A percentile compares a stretch with the other conserved stretches of the same genome.
Evolutionary conservation across 2,329 filamentous ascomycete genomes (phyloP).

Genomic region (Diaporthe eres): DNA sequence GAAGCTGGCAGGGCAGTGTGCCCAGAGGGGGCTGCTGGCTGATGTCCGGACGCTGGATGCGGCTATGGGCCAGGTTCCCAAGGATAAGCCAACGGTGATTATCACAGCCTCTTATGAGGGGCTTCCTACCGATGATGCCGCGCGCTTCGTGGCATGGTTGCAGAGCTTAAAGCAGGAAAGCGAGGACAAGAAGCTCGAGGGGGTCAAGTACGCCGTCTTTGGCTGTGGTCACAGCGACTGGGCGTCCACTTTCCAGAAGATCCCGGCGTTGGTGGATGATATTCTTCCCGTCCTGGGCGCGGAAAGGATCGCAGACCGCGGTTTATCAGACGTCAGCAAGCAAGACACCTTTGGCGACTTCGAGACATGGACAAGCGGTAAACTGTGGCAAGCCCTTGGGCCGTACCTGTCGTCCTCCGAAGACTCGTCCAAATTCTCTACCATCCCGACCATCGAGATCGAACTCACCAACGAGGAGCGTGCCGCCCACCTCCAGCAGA

Average conservation of each 20-base stretch:
- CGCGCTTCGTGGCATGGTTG: conserved; percentile 77
- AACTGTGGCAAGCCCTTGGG: conserved; percentile 62
- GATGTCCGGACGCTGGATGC: conserved; percentile 71
- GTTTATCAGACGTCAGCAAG: conserved; percentile 69
- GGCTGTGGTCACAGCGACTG: conserved; percentile 73
- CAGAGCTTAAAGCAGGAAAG: conserved; percentile 57
- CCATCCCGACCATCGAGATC: conserved; percentile 50
- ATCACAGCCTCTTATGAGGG: conserved; percentile 80
- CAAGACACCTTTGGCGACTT: conserved; percentile 75
- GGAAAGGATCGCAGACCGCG: conserved; percentile 61
- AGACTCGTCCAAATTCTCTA: conserved; percentile 20
- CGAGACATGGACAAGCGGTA: conserved; percentile 73
- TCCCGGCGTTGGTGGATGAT: conserved; percentile 73
- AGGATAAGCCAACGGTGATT: conserved; percentile 73
- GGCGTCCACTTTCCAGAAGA: conserved; percentile 73
- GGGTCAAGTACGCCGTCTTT: conserved; percentile 76
- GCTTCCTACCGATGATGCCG: conserved; percentile 78
- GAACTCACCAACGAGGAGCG: conserved; percentile 65
- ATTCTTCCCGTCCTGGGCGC: conserved; percentile 63
- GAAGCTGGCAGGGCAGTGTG: conserved; percentile 70
- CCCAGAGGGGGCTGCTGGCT: conserved; percentile 70
- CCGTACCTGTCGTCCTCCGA: conserved; percentile 49
- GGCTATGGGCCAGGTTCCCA: conserved; percentile 71
- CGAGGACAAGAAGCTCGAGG: conserved; percentile 60
- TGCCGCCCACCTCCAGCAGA: conserved; percentile 70